Base-by-base conservation (phyloP, 108 stramenopile species). In the Cylindrotheca fusiformis region DNA sequence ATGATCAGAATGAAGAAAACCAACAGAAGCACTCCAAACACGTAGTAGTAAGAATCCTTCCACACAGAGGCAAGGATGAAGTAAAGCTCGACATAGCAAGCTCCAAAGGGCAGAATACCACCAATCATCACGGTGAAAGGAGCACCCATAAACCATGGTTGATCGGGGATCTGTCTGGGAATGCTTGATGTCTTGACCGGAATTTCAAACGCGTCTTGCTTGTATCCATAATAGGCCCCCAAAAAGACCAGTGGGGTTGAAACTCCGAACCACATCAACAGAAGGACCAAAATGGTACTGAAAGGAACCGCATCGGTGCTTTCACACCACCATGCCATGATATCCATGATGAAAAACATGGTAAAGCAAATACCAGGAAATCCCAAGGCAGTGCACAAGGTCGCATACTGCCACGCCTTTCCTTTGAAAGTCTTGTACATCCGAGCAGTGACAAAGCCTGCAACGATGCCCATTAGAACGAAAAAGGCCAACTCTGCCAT, bases 401-500 rank as follows among this genome's bases (percentile, higher is more conserved):
- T 99, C 26, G 96, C 96, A 72, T 85, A 73, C 71, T 97, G 95
- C 97, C 97, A 95, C 29, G 73, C 63, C 79, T 93, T 94, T 47
- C 96, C 97, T 60, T 96, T 93, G 84, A 99, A 97, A 18, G 91
- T 96, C 90, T 99, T 99, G 94, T 98, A 99, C 49, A 99, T 30
- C 19, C 94, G 75, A 25, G 98, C 88, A 48, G 96, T 89, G 17
- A 82, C 79, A 70, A 94, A 98, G 28, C 99, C 99, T 2, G 89
- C 90, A 22, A 97, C 82, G 19, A 67, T 61, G 36, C 98, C 98
- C 92, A 96, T 91, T 52, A 97, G 71, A 22, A 97, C 96, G 81
- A 91, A 99, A 33, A 99, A 82, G 30, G 98, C 65, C 44, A 99
- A 74, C 62, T 97, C 85, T n/a, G 97, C 98, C 81, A 97, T 97